Conservation (phyloP, 2,329 filamentous ascomycete species). For the Penicillium sp. region DNA sequence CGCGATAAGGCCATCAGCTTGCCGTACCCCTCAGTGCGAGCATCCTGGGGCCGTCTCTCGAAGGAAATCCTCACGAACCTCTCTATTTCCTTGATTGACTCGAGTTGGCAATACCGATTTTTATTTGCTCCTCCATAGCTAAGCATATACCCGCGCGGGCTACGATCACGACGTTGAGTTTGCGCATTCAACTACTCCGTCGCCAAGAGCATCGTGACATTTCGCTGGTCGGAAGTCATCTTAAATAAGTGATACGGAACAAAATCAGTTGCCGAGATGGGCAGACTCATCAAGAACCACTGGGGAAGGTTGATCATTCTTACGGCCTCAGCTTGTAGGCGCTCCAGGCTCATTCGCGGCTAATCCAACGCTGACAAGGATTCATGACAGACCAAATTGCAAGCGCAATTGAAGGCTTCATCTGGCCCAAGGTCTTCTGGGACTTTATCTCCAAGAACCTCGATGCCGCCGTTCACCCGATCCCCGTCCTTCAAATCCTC, state of each 20-base stretch:
- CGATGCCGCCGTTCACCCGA: slow-evolving; percentile 77
- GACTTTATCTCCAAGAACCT: slow-evolving; percentile 92
- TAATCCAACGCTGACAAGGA: background rate
- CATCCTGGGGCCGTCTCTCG: background rate
- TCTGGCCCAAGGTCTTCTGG: slow-evolving; percentile 99
- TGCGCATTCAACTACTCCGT: background rate
- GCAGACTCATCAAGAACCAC: slow-evolving; percentile 98
- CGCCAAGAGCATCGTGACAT: slow-evolving; percentile 1
- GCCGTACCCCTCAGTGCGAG: background rate
- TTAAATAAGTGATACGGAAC: background rate
- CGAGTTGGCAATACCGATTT: background rate
- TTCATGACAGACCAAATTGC: slow-evolving; percentile 71
- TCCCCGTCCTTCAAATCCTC: slow-evolving; percentile 85
- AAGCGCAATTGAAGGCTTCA: slow-evolving; percentile 80
- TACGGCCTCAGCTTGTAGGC: slow-evolving; percentile 73
- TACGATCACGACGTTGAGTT: background rate
- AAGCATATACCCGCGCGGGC: background rate
- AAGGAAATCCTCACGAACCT: background rate
- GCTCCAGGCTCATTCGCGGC: background rate
- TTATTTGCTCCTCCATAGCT: background rate
- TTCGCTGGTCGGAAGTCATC: slow-evolving; percentile 30
- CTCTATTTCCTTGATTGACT: background rate
- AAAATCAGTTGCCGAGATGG: slow-evolving; percentile 59
- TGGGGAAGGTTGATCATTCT: slow-evolving; percentile 93
- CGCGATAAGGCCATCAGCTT: slow-evolving; percentile 1